Base-by-base conservation (phyloP, 1,139 yeast genomes). In the Blastobotrys petasosporus region DNA sequence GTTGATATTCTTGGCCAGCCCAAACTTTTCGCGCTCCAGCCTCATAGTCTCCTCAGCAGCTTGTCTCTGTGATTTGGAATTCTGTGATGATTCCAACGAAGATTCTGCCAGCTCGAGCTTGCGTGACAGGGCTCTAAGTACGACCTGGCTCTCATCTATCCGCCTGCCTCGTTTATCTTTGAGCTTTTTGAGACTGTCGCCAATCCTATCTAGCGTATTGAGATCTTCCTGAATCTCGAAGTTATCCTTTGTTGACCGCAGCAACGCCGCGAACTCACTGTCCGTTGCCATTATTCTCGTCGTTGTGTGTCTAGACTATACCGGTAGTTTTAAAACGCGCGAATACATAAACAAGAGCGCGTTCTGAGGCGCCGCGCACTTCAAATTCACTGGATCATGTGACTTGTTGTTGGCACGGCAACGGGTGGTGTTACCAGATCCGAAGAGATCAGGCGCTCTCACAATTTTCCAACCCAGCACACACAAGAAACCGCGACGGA, bases 1-100 rank as follows among this genome's bases (percentile, higher is more conserved):
- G 45, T 79, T 77, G 50, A 80, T 67, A 32, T 71, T 71, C 55
- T 78, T 79, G 2, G 83, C 85, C 9, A 79, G 64, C 8, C 74
- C 56, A 44, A 80, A 74, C 50, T 78, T 76, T 39, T 71, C 68
- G 36, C 72, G 68, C 54, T 79, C 84, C 39, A 79, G 52, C 46
- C 60, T 47, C 38, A 54, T 59, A 50, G 56, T 58, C 48, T 46
- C 58, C 44, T 57, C 62, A 2, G 58, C 52, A 25, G 60, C 58
- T 36, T 58, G 56, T 6, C 51, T 48, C 39, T 51, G 51, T 50
- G 53, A 66, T 63, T 43, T 58, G 51, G 48, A 70, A 57, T 53
- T 67, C 59, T 52, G 56, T 47, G 55, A 61, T 56, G 54, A 67
- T 51, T 43, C 67, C 50, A 53, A 62, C 45, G 59, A 54, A 1